Evolutionary conservation across 1,139 yeast genomes (phyloP), one percentile per base, ranked within the genome.

Genomic region (Candida albicans): DNA sequence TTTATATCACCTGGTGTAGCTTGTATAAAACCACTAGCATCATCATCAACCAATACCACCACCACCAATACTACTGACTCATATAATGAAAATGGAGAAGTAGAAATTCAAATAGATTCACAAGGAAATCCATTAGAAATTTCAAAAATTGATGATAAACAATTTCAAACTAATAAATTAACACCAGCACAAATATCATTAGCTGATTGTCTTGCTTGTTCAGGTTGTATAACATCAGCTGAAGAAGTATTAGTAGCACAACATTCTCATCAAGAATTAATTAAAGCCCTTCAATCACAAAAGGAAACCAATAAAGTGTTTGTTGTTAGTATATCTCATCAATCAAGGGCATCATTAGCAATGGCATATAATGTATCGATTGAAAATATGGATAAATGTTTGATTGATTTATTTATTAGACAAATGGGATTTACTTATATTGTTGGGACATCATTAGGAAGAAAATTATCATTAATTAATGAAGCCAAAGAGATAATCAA

Each of bases 171-270:
- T 5, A 18, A 18, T 18, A 70, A 70, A 36, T 71, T 90, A 8
- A 77, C 84, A 31, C 85, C 91, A 38, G 99, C 97, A 0, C 93
- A 87, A 54, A 93, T 93, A 41, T 86, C 95, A 2, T 67, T 93
- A 37, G 83, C 91, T 8, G 99, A 93, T 68, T 93, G 99, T 64
- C 70, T 93, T 42, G 99, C 99, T 0, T 93, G 99, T 58, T 84
- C 96, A 3, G 99, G 99, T 1, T 93, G 99, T 63, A 90, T 93
- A 48, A 93, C 99, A 0, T 87, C 96, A 9, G 96, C 97, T 11
- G 99, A 93, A 59, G 96, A 91, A 53, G 91, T 93, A 15, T 68
- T 93, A 41, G 87, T 93, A 35, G 89, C 96, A 2, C 84, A 89
- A 54, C 99, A 93, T 62, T 87, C 96, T 31, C 95, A 91, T 56